These are phyloP conservation scores for Penicillium sp. DNA, from an alignment of 2,329 filamentous ascomycete species.

Conservation along the genomic window DNA sequence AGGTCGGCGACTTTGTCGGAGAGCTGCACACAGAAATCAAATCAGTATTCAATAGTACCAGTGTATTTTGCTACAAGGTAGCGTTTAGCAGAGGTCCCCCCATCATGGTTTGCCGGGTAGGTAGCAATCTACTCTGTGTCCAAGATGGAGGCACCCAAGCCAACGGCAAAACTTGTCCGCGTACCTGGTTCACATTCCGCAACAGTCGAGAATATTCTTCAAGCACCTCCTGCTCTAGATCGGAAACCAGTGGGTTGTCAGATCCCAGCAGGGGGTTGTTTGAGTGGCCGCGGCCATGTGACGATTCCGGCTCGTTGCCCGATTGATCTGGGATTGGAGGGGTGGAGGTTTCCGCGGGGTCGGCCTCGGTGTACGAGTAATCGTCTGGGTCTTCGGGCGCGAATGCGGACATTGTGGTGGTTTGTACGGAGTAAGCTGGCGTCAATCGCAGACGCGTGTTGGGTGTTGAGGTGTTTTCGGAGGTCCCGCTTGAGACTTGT, in stretches of 20 bases:
- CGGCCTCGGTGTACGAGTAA: slow-evolving; percentile 19
- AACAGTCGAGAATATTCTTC: slow-evolving; percentile 89
- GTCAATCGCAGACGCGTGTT: not conserved
- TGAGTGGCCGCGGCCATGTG: slow-evolving; percentile 19
- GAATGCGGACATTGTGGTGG: slow-evolving; percentile 23
- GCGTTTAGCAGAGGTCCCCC: not conserved
- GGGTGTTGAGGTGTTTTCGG: slow-evolving; percentile 1
- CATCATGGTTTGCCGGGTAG: no score
- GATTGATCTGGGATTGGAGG: slow-evolving; percentile 18
- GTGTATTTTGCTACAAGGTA: not conserved
- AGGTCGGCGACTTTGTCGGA: slow-evolving; percentile 53
- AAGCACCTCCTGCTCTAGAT: slow-evolving; percentile 88
- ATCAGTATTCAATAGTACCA: not conserved
- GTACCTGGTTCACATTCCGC: slow-evolving; percentile 86
- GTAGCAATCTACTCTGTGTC: not conserved
- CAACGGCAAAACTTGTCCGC: not conserved
- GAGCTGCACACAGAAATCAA: slow-evolving; percentile 23
- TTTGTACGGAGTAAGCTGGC: not conserved
- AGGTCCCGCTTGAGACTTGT: slow-evolving; percentile 4
- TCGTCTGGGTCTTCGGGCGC: slow-evolving; percentile 23
- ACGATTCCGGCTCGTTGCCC: slow-evolving; percentile 17
- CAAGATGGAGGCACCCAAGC: not conserved
- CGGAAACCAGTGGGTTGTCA: slow-evolving; percentile 56
- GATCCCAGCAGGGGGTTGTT: slow-evolving; percentile 41
- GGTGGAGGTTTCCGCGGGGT: slow-evolving; percentile 18